These are phyloP conservation scores for Aspergillus tubingensis DNA, from an alignment of 2,329 filamentous ascomycete genomes.

Conservation along the genomic window DNA sequence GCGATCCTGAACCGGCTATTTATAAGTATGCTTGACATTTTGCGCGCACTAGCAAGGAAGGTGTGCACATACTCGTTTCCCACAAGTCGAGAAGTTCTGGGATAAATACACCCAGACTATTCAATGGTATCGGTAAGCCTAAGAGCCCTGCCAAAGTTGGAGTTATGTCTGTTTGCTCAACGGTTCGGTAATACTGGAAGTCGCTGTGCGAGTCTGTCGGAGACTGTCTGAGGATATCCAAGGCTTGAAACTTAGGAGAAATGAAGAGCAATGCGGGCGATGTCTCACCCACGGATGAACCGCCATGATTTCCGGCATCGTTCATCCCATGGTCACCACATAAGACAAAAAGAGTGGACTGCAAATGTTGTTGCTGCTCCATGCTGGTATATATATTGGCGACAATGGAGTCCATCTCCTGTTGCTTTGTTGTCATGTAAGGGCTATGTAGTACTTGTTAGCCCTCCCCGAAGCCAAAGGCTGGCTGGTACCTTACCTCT, in stretches of 20 bases:
- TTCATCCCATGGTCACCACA: conserved; percentile 99
- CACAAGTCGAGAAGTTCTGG: conserved; percentile 77
- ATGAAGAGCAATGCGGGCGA: conserved; percentile 90
- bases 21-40: conserved; percentile 11
- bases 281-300: conserved; percentile 89
- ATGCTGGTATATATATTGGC: conserved; percentile 75
- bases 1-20: conserved; percentile 37
- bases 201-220: conserved; percentile 66
- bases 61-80: conserved; percentile 56
- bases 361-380: conserved; percentile 67
- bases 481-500: conserved; percentile 56
- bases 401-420: conserved; percentile 88
- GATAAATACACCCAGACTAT: conserved; percentile 87
- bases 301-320: conserved; percentile 94
- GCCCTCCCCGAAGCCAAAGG: conserved; percentile 5
- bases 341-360: conserved; percentile 78
- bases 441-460: conserved; percentile 55
- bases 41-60: neutral
- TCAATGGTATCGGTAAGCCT: conserved; percentile 83
- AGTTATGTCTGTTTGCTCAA: conserved; percentile 94
- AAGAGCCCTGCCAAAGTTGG: conserved; percentile 85
- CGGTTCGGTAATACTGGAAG: conserved; percentile 77
- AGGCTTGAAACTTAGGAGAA: conserved; percentile 72
- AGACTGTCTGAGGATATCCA: conserved; percentile 49
- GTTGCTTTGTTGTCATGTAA: conserved; percentile 90